These are phyloP conservation scores for Triticum turgidum DNA, from an alignment of 176 grass and related monocot species.

Conservation along the genomic window DNA sequence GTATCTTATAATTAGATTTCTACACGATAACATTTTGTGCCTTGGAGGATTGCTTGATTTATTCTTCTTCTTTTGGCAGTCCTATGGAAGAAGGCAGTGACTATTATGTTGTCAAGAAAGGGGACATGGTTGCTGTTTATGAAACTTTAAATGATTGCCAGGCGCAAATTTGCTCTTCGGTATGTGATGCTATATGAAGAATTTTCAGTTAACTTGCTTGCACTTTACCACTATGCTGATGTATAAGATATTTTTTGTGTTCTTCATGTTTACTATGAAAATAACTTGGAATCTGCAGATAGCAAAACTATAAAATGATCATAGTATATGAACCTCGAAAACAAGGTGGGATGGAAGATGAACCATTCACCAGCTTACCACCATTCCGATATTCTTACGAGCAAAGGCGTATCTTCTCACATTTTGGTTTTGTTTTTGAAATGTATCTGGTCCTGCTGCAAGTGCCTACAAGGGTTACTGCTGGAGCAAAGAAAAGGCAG, in stretches of 20 bases:
- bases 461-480: slow-evolving; percentile 77
- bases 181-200: slow-evolving; percentile 21
- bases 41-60: not conserved
- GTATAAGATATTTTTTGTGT: not conserved
- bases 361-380: not conserved
- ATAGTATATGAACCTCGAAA: not conserved
- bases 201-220: not conserved
- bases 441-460: slow-evolving; percentile 72
- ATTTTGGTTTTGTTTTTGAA: slow-evolving; percentile 35
- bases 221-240: not conserved
- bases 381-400: not conserved
- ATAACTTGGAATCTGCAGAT: not conserved
- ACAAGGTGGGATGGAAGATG: not conserved
- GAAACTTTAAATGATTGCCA: slow-evolving; percentile 42
- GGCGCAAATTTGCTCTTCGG: slow-evolving; percentile 54
- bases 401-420: slow-evolving; percentile 1
- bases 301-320: not conserved
- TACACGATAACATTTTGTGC: not conserved
- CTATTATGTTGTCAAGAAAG: slow-evolving; percentile 61
- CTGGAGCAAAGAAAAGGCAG: slow-evolving; percentile 73
- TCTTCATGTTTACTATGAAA: not conserved
- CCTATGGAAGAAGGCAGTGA: slow-evolving; percentile 50
- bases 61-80: slow-evolving; percentile 9
- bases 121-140: slow-evolving; percentile 41
- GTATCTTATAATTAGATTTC: not conserved